A percentile compares a stretch with the other conserved stretches of the same genome.
These are phyloP conservation scores for Xylaria sp. DNA, from an alignment of 2,329 filamentous ascomycete genomes.

Conservation along the genomic window DNA sequence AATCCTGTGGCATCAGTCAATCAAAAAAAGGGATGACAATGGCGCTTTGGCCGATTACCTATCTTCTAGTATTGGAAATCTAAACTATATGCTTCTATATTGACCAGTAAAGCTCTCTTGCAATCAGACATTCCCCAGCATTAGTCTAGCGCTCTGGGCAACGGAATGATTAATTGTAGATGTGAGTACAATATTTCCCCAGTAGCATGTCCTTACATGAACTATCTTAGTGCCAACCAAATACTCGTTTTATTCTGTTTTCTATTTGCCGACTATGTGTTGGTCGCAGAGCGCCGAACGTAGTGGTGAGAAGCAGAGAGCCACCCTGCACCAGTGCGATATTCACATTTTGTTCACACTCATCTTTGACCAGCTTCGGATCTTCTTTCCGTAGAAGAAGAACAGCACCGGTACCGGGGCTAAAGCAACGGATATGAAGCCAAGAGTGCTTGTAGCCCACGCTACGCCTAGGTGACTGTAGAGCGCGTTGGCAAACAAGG, in stretches of 20 bases:
- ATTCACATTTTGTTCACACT: background rate
- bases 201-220: too few species aligned
- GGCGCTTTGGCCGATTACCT: too few species aligned
- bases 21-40: too few species aligned
- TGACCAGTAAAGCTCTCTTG: background rate
- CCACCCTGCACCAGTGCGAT: background rate
- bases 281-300: background rate
- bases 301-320: background rate
- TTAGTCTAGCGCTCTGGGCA: too few species aligned
- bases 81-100: background rate
- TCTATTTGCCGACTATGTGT: background rate
- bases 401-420: conserved; percentile 9
- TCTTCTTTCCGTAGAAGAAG: conserved; percentile 1
- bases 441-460: conserved; percentile 59
- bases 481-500: conserved; percentile 59
- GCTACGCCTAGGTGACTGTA: conserved; percentile 57
- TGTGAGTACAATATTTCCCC: too few species aligned
- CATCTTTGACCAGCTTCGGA: background rate
- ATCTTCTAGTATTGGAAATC: background rate
- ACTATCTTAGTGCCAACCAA: background rate
- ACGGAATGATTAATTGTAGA: too few species aligned
- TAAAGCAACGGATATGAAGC: conserved; percentile 50
- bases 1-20: too few species aligned
- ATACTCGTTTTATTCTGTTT: background rate
- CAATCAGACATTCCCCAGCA: background rate